Evolutionary conservation across 1,284 basidiomycete species (phyloP).

Genomic region (Ganoderma resinaceum): DNA sequence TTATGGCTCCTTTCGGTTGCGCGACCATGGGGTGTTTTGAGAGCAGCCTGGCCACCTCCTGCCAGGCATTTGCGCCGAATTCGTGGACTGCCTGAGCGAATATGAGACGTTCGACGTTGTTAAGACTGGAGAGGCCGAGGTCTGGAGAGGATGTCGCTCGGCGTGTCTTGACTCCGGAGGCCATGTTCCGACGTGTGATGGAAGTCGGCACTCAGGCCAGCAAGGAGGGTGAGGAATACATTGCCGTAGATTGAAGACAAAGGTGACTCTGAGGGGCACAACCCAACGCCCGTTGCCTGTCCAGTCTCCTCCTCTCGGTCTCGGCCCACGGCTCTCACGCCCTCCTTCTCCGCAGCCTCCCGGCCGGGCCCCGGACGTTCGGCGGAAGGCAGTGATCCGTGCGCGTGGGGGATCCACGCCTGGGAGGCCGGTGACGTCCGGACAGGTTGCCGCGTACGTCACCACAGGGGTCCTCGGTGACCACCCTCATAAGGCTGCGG

Average conservation of each 20-base stretch:
- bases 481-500: conserved; percentile 20
- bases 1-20: conserved; percentile 71
- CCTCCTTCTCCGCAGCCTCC: not conserved
- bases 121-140: conserved; percentile 41
- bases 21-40: conserved; percentile 70
- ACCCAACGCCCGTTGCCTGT: not conserved
- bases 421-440: not conserved
- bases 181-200: conserved; percentile 11
- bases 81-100: conserved; percentile 88
- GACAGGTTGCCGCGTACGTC: conserved; percentile 27
- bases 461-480: conserved; percentile 25
- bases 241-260: conserved; percentile 13
- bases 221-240: conserved; percentile 15
- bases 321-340: not conserved
- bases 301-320: no score
- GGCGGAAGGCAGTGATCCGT: conserved; percentile 10
- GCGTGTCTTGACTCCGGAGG: conserved; percentile 19
- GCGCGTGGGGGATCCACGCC: conserved; percentile 7
- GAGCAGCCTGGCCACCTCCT: conserved; percentile 69
- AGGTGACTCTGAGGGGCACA: conserved; percentile 9
- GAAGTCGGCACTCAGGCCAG: conserved; percentile 2
- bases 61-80: conserved; percentile 80
- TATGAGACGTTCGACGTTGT: conserved; percentile 71
- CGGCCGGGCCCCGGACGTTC: not conserved
- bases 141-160: conserved; percentile 26